Percentiles rank a stretch among this genome's conserved stretches.
phyloP scores from a whole-genome alignment of 129 eudicot genomes.

The Helianthus annuus region HanXRQr2.0-SUNRISE NC_035447.2:14284341-14284840 shows the following conservation, averaged over 20 bases:
- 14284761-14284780: slow-evolving; percentile 26
- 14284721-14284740: slow-evolving; percentile 39
- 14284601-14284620: background rate
- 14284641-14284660: background rate
- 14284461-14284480: no score
- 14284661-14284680: no score
- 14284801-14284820: slow-evolving; percentile 38
- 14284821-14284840: slow-evolving; percentile 97
- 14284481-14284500: no score
- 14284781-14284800: slow-evolving; percentile 6
- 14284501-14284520: background rate
- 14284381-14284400: no score
- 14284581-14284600: background rate
- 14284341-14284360: no score
- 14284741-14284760: slow-evolving; percentile 40
- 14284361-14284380: no score
- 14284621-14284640: background rate
- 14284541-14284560: background rate
- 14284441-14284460: no score
- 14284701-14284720: slow-evolving; percentile 30
- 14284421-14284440: no score
- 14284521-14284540: background rate
- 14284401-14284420: no score
- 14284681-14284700: background rate
- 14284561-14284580: background rate